A percentile compares a stretch with the other conserved stretches of the same genome.
Conservation (phyloP, 2,329 filamentous ascomycete genomes). For the Pyricularia grisea region DNA sequence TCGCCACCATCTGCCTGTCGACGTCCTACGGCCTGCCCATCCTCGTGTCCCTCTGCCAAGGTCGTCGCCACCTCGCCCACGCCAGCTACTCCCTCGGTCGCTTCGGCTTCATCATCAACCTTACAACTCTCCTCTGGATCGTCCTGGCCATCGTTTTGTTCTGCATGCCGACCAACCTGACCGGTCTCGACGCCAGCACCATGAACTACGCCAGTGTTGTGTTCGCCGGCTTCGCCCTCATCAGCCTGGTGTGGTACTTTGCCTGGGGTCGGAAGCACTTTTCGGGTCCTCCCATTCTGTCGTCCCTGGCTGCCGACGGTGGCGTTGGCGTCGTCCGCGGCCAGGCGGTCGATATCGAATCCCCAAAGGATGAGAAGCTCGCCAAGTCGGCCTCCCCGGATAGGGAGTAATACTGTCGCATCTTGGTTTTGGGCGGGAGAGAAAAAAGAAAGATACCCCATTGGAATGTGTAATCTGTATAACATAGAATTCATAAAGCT, state of each 20-base stretch:
- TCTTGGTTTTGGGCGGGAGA: neutral
- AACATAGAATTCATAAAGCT: neutral
- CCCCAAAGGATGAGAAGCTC: neutral
- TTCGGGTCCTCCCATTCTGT: neutral
- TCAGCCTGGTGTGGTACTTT: neutral
- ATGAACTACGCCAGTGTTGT: slow-evolving; percentile 48
- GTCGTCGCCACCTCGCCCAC: slow-evolving; percentile 28
- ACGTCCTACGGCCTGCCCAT: slow-evolving; percentile 50
- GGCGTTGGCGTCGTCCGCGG: neutral
- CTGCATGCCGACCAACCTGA: slow-evolving; percentile 36
- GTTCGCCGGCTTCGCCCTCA: neutral
- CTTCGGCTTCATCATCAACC: slow-evolving; percentile 43
- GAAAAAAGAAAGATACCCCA: neutral
- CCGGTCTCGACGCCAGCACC: slow-evolving; percentile 45
- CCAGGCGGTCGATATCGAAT: neutral
- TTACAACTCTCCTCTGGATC: slow-evolving; percentile 41
- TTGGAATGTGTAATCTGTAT: neutral
- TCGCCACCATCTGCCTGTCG: slow-evolving; percentile 50
- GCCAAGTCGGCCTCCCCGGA: neutral
- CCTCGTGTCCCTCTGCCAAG: slow-evolving; percentile 31
- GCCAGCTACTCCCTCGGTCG: slow-evolving; percentile 37
- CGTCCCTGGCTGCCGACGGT: neutral
- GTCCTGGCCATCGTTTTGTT: slow-evolving; percentile 46
- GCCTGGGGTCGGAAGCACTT: neutral
- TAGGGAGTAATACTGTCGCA: neutral